Conservation (phyloP, 148 eudicot species). For the Rhododendron simsii region DNA sequence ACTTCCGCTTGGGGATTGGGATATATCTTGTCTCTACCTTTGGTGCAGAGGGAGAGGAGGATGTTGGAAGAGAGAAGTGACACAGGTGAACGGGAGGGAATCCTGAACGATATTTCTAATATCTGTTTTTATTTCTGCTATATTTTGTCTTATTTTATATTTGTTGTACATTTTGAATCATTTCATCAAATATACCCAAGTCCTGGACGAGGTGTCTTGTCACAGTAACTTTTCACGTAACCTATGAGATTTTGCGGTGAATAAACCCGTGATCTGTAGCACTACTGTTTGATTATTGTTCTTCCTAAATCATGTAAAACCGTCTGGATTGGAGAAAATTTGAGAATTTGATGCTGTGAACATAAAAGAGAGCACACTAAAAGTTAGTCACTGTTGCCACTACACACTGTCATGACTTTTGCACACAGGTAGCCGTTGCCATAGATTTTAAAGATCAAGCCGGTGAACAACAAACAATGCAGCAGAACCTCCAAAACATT, state of each 20-base stretch:
- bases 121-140: not conserved
- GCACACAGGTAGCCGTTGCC: constrained; percentile 67
- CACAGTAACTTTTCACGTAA: not conserved
- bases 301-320: not conserved
- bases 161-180: not conserved
- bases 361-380: not conserved
- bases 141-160: not conserved
- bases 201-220: not conserved
- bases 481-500: constrained; percentile 87
- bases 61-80: not conserved
- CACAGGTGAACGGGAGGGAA: not conserved
- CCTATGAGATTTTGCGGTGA: not conserved
- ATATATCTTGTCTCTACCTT: not conserved
- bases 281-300: not conserved
- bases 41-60: not conserved
- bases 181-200: not conserved
- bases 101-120: not conserved
- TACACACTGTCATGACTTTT: not conserved
- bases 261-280: not conserved
- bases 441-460: constrained; percentile 90
- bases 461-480: constrained; percentile 94
- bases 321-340: not conserved
- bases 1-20: not conserved
- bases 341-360: not conserved
- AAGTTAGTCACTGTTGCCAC: not conserved